A percentile compares a stretch with the other conserved stretches of the same genome.
phyloP scores from a whole-genome alignment of 441 rosid genomes.

The Populus hybrid region DNA sequence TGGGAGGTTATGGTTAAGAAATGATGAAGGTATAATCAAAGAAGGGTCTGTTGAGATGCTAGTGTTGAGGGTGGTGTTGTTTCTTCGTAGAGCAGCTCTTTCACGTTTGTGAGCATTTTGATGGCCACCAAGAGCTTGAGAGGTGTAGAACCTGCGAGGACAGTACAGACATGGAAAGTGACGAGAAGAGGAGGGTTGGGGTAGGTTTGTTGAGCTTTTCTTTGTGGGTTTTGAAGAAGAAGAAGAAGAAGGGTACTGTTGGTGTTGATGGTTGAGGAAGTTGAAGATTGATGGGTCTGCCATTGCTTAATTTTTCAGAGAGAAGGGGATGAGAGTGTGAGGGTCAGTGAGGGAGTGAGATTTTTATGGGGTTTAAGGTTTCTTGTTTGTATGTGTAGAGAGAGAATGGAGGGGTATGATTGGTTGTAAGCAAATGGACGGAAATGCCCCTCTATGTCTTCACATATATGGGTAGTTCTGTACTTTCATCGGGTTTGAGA shows the following conservation, averaged over 20 bases:
- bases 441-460: constrained; percentile 19
- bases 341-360: constrained; percentile 6
- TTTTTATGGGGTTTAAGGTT: constrained; percentile 36
- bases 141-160: constrained; percentile 82
- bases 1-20: background rate
- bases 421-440: constrained; percentile 15
- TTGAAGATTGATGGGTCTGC: constrained; percentile 58
- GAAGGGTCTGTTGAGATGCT: background rate
- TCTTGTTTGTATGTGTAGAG: constrained; percentile 27
- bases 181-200: constrained; percentile 32
- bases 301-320: constrained; percentile 29
- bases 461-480: background rate
- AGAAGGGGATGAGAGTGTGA: background rate
- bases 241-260: constrained; percentile 16
- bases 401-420: constrained; percentile 15
- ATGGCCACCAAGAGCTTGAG: constrained; percentile 97
- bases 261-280: constrained; percentile 38
- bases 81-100: constrained; percentile 75
- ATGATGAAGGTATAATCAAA: background rate
- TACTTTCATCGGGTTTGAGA: background rate
- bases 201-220: constrained; percentile 8
- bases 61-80: background rate
- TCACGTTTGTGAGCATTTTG: constrained; percentile 96
- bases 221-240: constrained; percentile 32
- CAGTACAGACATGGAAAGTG: constrained; percentile 80